A percentile compares a stretch with the other conserved stretches of the same genome.
Conservation (phyloP, 1,284 basidiomycete species). For the Violaceomyces palustris region DNA sequence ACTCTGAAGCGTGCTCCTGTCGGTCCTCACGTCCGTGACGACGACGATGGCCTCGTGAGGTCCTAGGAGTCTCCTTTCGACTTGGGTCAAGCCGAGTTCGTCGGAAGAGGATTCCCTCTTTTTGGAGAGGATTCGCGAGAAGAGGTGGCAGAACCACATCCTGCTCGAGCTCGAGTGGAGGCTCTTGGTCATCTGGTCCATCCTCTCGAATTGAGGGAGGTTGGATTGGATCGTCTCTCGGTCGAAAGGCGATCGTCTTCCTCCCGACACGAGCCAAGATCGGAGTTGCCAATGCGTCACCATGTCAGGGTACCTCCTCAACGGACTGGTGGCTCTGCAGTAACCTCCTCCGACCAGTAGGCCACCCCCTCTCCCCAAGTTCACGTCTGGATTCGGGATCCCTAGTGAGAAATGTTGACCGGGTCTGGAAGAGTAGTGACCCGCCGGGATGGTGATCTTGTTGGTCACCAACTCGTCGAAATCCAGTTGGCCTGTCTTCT, state of each 20-base stretch:
- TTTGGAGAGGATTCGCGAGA: slow-evolving; percentile 12
- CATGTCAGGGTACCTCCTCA: slow-evolving; percentile 80
- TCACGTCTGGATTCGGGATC: slow-evolving; percentile 58
- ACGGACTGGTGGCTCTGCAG: slow-evolving; percentile 75
- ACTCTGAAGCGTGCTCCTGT: slow-evolving; percentile 5
- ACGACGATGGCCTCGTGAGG: slow-evolving; percentile 14
- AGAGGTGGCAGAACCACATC: slow-evolving; percentile 21
- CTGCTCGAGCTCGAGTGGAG: slow-evolving; percentile 14
- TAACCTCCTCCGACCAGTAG: slow-evolving; percentile 58
- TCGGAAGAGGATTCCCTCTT: background rate
- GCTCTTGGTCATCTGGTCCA: slow-evolving; percentile 21
- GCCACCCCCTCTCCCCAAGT: no score
- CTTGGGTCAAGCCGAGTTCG: background rate
- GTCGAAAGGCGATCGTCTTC: slow-evolving; percentile 5
- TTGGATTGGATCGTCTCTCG: slow-evolving; percentile 3
- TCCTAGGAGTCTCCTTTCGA: no score
- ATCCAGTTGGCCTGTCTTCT: slow-evolving; percentile 9
- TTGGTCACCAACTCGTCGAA: slow-evolving; percentile 11
- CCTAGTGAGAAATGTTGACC: slow-evolving; percentile 69
- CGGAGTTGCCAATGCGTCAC: slow-evolving; percentile 93
- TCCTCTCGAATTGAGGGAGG: slow-evolving; percentile 24
- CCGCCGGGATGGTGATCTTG: slow-evolving; percentile 6
- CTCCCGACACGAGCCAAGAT: slow-evolving; percentile 58
- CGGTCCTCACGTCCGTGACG: slow-evolving; percentile 21
- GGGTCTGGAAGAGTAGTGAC: slow-evolving; percentile 51